phyloP scores from a whole-genome alignment of 345 rosid species.

The Geranium brycei region DNA sequence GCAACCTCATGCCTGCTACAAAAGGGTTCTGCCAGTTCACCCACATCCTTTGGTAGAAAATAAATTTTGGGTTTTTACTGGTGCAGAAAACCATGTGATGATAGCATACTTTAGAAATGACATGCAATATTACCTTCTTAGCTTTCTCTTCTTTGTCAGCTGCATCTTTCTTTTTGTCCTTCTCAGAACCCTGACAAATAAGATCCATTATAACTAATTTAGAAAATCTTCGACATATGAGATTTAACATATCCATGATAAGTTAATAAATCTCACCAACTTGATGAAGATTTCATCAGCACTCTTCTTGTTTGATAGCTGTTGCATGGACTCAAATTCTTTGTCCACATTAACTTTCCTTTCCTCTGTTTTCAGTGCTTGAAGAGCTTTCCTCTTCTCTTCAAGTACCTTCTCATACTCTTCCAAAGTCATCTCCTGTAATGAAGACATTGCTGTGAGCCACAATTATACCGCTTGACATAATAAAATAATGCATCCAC shows the following conservation, averaged over 20 bases:
- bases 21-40: too few relatives aligned
- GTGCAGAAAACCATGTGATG: too few relatives aligned
- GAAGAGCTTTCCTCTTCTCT: conserved; percentile 73
- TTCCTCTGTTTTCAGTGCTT: conserved; percentile 45
- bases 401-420: conserved; percentile 84
- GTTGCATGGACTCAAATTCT: conserved; percentile 73
- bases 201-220: neutral
- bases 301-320: conserved; percentile 69
- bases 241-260: too few relatives aligned
- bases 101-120: neutral
- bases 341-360: conserved; percentile 72
- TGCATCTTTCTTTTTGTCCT: conserved; percentile 84
- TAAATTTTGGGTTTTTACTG: too few relatives aligned
- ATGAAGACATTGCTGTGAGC: neutral
- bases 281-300: conserved; percentile 78
- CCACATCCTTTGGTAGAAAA: too few relatives aligned
- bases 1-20: too few relatives aligned
- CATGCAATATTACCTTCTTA: conserved; percentile 47
- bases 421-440: conserved; percentile 90
- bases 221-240: too few relatives aligned
- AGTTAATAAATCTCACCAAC: conserved; percentile 37
- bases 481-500: too few relatives aligned
- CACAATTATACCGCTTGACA: too few relatives aligned
- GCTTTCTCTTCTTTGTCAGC: conserved; percentile 81
- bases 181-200: conserved; percentile 68